Evolutionary conservation across 2,329 filamentous ascomycete species (phyloP).

Genomic region (Aspergillus bombycis): DNA sequence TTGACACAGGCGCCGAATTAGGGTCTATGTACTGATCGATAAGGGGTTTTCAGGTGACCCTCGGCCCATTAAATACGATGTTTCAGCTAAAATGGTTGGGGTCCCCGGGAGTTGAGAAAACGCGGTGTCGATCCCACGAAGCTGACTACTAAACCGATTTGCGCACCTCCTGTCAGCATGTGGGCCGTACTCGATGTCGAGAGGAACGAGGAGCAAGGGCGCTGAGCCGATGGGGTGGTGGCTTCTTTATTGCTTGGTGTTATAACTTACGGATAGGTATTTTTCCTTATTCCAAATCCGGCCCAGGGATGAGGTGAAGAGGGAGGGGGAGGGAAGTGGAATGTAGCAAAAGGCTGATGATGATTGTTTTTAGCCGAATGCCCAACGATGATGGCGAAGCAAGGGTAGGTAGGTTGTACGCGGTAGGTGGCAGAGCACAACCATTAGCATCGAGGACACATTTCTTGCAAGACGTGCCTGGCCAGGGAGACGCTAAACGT

Average conservation of each 20-base stretch:
- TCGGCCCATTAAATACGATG: slow-evolving; percentile 21
- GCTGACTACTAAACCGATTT: slow-evolving; percentile 21
- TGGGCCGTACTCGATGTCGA: slow-evolving; percentile 15
- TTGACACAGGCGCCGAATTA: slow-evolving; percentile 36
- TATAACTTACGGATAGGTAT: slow-evolving; percentile 10
- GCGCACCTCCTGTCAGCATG: slow-evolving; percentile 26
- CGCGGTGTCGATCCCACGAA: slow-evolving; percentile 20
- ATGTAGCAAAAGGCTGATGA: slow-evolving; percentile 22
- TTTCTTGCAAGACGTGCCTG: slow-evolving; percentile 19
- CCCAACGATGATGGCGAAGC: slow-evolving; percentile 27
- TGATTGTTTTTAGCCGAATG: slow-evolving; percentile 23
- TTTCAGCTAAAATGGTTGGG: slow-evolving; percentile 20
- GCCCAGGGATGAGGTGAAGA: slow-evolving; percentile 21
- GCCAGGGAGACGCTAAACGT: slow-evolving; percentile 5
- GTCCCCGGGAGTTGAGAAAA: slow-evolving; percentile 15
- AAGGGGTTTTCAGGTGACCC: slow-evolving; percentile 20
- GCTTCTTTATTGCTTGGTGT: background rate
- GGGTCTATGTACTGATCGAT: slow-evolving; percentile 29
- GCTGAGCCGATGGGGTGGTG: background rate
- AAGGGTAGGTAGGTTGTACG: slow-evolving; percentile 27
- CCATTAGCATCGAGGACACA: slow-evolving; percentile 25
- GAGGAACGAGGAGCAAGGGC: background rate
- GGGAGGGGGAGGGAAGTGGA: slow-evolving; percentile 15
- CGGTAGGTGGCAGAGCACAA: slow-evolving; percentile 21
- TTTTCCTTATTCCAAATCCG: slow-evolving; percentile 7